These are phyloP conservation scores for Podospora tetraspora DNA, from an alignment of 495 filamentous ascomycete genomes.

Conservation along the genomic window DNA sequence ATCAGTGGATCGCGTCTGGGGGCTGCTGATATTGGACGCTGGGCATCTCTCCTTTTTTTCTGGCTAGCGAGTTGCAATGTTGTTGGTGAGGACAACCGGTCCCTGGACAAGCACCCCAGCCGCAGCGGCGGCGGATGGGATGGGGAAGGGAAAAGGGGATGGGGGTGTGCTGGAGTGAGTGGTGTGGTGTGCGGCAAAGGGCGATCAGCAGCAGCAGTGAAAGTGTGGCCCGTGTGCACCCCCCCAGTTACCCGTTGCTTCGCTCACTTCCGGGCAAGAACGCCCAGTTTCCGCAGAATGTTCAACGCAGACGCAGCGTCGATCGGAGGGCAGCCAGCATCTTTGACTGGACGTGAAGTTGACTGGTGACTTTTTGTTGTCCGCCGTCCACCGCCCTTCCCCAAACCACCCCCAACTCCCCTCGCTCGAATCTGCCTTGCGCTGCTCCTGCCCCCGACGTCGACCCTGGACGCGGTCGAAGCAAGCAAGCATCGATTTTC, in stretches of 20 bases:
- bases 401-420: slow-evolving; percentile 1
- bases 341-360: slow-evolving; percentile 9
- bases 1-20: neutral
- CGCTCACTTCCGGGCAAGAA: slow-evolving; percentile 2
- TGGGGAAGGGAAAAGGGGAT: neutral
- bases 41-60: neutral
- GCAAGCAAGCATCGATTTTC: slow-evolving; percentile 15
- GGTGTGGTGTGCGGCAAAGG: neutral
- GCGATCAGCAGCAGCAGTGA: neutral
- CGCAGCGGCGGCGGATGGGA: neutral
- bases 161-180: neutral
- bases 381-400: slow-evolving; percentile 12
- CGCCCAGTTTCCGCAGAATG: slow-evolving; percentile 12
- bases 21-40: neutral
- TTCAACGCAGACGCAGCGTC: slow-evolving; percentile 3
- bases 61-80: neutral
- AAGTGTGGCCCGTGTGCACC: neutral
- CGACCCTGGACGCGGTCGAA: slow-evolving; percentile 6
- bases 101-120: neutral
- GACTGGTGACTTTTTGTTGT: slow-evolving; percentile 13
- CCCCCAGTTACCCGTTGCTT: neutral
- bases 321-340: slow-evolving; percentile 18
- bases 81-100: neutral
- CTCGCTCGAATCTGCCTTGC: slow-evolving; percentile 11
- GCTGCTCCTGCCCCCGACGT: slow-evolving; percentile 8